A percentile compares a stretch with the other conserved stretches of the same genome.
These are phyloP conservation scores for Salicornia ramosissima DNA, from an alignment of 148 eudicot species.

Conservation along the genomic window DNA sequence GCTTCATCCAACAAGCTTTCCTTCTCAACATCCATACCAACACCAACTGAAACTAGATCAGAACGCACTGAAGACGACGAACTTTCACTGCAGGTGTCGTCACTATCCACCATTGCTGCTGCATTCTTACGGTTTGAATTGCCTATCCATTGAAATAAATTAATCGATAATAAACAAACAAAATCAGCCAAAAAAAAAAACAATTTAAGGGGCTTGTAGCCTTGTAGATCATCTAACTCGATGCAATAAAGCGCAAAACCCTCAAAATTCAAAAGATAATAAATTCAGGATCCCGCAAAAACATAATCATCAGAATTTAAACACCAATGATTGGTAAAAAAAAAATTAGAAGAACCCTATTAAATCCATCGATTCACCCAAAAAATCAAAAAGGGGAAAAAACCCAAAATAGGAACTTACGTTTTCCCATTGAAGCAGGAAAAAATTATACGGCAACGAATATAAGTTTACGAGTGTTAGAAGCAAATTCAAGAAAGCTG, in stretches of 20 bases:
- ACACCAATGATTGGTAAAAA: no score
- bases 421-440: slow-evolving; percentile 53
- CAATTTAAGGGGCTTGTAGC: no score
- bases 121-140: slow-evolving; percentile 62
- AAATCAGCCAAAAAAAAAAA: no score
- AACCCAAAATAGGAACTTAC: slow-evolving; percentile 46
- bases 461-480: slow-evolving; percentile 25
- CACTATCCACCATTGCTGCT: slow-evolving; percentile 73
- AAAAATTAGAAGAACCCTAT: background rate
- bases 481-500: slow-evolving; percentile 31
- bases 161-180: no score
- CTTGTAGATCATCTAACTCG: no score
- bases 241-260: no score
- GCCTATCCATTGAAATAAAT: slow-evolving; percentile 35
- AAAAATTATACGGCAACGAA: no score
- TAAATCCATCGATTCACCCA: background rate
- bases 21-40: slow-evolving; percentile 52
- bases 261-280: no score
- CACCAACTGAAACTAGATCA: slow-evolving; percentile 36
- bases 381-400: no score
- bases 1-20: slow-evolving; percentile 66
- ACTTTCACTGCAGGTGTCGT: slow-evolving; percentile 71
- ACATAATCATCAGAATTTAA: background rate
- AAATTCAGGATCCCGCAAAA: no score
- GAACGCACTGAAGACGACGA: no score